Evolutionary conservation across 2,329 filamentous ascomycete species (phyloP).

Genomic region (Dactylellina leptospora): DNA sequence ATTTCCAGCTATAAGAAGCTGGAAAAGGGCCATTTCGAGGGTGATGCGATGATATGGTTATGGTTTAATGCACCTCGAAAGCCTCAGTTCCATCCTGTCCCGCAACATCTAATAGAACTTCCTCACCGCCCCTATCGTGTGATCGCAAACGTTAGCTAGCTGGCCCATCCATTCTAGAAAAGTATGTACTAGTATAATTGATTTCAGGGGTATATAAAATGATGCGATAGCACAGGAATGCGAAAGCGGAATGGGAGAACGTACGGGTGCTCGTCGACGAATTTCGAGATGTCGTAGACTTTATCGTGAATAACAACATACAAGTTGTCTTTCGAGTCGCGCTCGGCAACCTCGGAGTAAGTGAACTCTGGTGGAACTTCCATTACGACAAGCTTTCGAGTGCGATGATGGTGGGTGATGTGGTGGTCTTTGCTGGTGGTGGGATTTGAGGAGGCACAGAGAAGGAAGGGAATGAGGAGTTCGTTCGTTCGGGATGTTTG

Average conservation of each 20-base stretch:
- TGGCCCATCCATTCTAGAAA: slow-evolving; percentile 11
- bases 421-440: no score
- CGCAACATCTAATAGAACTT: slow-evolving; percentile 93
- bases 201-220: no score
- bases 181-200: slow-evolving; percentile 10
- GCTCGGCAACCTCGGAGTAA: slow-evolving; percentile 80
- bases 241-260: slow-evolving; percentile 16
- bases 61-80: slow-evolving; percentile 76
- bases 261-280: slow-evolving; percentile 96
- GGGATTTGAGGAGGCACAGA: no score
- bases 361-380: slow-evolving; percentile 69
- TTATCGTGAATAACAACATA: slow-evolving; percentile 94
- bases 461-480: slow-evolving; percentile 2
- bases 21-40: neutral
- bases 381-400: no score
- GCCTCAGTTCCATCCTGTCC: slow-evolving; percentile 97
- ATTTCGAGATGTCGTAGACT: slow-evolving; percentile 88
- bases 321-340: slow-evolving; percentile 83
- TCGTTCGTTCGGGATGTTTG: neutral
- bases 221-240: neutral
- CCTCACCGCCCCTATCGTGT: slow-evolving; percentile 84
- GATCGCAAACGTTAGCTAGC: slow-evolving; percentile 43
- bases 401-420: no score
- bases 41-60: slow-evolving; percentile 31
- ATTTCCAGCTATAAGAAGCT: no score